These are phyloP conservation scores for Rubus idaeus DNA, from an alignment of 306 rosid species.

Conservation along the genomic window DNA sequence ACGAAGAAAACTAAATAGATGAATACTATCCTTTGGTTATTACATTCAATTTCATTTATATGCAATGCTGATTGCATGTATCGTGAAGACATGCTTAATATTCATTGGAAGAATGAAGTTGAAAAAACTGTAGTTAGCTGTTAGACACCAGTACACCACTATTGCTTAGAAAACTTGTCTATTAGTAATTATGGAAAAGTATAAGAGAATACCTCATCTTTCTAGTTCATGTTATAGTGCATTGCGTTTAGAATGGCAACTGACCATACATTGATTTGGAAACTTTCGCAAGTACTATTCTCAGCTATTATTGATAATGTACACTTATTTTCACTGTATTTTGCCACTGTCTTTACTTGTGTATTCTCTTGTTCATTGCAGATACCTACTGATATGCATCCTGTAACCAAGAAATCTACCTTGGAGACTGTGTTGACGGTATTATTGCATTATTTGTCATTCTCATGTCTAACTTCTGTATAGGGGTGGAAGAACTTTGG, in stretches of 20 bases:
- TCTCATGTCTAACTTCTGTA: constrained; percentile 18
- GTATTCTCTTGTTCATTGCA: constrained; percentile 41
- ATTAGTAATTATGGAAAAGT: neutral
- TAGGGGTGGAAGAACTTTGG: neutral
- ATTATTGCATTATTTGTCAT: constrained; percentile 25
- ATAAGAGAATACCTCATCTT: neutral
- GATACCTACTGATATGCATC: constrained; percentile 94
- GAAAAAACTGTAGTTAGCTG: no score
- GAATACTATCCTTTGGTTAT: no score
- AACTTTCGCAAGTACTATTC: neutral
- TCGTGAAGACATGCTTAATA: no score
- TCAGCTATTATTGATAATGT: neutral
- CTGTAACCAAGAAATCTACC: constrained; percentile 85
- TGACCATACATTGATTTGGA: neutral
- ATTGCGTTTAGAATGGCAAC: neutral
- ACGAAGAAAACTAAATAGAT: no score
- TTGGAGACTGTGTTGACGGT: constrained; percentile 99
- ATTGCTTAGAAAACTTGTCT: neutral
- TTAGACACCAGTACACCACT: no score
- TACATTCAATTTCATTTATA: no score
- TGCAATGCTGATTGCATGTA: no score
- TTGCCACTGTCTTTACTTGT: constrained; percentile 20
- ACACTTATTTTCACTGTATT: no score
- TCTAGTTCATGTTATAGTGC: neutral
- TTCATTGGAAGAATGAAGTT: no score